These are phyloP conservation scores for Phoenix dactylifera DNA, from an alignment of 176 grass and related monocot genomes.

Conservation along the genomic window DNA sequence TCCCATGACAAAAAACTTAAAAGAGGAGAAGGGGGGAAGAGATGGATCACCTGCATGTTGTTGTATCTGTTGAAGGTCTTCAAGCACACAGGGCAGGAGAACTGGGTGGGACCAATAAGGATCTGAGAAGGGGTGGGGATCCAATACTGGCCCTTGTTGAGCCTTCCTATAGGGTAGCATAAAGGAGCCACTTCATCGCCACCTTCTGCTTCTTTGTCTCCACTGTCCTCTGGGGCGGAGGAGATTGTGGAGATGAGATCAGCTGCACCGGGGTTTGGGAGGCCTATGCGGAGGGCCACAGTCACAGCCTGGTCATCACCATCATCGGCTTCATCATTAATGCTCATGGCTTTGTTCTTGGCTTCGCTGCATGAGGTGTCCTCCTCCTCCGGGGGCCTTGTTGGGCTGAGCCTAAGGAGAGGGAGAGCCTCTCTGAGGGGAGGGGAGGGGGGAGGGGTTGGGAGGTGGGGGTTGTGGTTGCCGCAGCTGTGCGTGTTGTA, in stretches of 20 bases:
- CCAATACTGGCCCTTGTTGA: conserved; percentile 99
- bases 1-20: conserved; percentile 1
- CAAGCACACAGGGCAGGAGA: conserved; percentile 97
- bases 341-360: conserved; percentile 35
- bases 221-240: conserved; percentile 18
- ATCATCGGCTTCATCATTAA: conserved; percentile 36
- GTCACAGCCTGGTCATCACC: conserved; percentile 55
- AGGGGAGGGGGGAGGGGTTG: conserved; percentile 42
- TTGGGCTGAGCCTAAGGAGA: conserved; percentile 64
- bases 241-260: conserved; percentile 56
- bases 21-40: background rate
- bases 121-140: conserved; percentile 97
- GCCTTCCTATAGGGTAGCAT: conserved; percentile 73
- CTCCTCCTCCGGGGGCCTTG: conserved; percentile 1
- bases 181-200: conserved; percentile 47
- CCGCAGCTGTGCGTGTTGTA: conserved; percentile 23
- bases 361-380: conserved; percentile 6
- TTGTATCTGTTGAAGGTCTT: conserved; percentile 99
- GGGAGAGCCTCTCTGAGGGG: conserved; percentile 78
- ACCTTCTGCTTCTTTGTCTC: conserved; percentile 34
- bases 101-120: conserved; percentile 93
- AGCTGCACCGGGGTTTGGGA: conserved; percentile 40
- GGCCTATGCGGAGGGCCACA: conserved; percentile 70
- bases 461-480: conserved; percentile 12
- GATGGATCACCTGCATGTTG: conserved; percentile 82